Conservation (phyloP, 2,329 filamentous ascomycete species). For the Trichoderma afroharzianum region DNA sequence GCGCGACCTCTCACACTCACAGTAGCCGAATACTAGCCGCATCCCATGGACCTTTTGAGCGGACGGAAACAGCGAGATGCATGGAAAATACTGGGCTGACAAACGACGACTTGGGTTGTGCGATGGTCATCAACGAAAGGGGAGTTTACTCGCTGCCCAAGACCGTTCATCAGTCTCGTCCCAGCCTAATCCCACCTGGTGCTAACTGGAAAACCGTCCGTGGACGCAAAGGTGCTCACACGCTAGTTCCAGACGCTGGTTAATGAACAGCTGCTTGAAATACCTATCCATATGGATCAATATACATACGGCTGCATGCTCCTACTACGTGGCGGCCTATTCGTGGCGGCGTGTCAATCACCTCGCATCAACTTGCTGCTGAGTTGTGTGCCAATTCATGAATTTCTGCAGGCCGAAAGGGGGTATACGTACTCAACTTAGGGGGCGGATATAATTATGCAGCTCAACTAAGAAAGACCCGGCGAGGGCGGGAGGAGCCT, state of each 20-base stretch:
- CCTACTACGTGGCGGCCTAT: slow-evolving; percentile 15
- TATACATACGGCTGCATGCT: neutral
- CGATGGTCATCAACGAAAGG: neutral
- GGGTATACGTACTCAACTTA: neutral
- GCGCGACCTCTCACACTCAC: neutral
- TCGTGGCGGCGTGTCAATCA: slow-evolving; percentile 4
- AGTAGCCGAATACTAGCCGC: slow-evolving; percentile 4
- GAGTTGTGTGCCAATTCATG: slow-evolving; percentile 10
- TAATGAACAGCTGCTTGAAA: neutral
- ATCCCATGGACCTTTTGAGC: slow-evolving; percentile 2
- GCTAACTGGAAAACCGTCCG: slow-evolving; percentile 14
- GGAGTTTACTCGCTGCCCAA: neutral
- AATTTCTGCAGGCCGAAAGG: slow-evolving; percentile 4
- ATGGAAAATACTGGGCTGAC: neutral
- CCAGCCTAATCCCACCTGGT: slow-evolving; percentile 16
- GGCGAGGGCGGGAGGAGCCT: slow-evolving; percentile 36
- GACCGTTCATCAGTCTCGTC: neutral
- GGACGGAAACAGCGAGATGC: neutral
- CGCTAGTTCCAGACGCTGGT: neutral
- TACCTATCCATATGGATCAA: neutral
- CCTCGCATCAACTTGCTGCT: neutral
- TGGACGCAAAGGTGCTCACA: slow-evolving; percentile 7
- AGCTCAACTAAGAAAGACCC: slow-evolving; percentile 20
- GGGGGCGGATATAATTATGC: slow-evolving; percentile 15
- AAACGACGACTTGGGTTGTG: neutral